Evolutionary conservation across 2,329 filamentous ascomycete species (phyloP).

Genomic region (Alternaria sp.): DNA sequence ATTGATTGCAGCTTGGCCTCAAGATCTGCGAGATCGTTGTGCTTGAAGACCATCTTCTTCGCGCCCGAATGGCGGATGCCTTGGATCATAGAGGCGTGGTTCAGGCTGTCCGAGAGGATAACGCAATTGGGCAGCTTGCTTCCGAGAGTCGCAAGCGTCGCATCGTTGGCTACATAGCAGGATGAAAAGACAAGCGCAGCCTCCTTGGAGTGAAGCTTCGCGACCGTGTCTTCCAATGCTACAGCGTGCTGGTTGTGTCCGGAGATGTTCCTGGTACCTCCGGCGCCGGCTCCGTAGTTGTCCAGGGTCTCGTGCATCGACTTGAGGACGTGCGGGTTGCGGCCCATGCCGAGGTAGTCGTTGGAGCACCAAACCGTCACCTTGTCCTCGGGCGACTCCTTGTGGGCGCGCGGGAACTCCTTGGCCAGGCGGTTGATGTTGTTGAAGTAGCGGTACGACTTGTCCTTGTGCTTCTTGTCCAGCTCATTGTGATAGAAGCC

Average conservation of each 20-base stretch:
- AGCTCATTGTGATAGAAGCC: slow-evolving; percentile 85
- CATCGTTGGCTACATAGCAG: slow-evolving; percentile 98
- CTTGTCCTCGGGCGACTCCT: slow-evolving; percentile 78
- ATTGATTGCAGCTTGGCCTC: slow-evolving; percentile 91
- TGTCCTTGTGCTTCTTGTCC: slow-evolving; percentile 99
- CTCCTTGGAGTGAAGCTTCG: slow-evolving; percentile 90
- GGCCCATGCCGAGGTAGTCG: slow-evolving; percentile 97
- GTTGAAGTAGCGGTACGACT: slow-evolving; percentile 99
- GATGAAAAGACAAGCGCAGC: slow-evolving; percentile 93
- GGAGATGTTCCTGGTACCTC: slow-evolving; percentile 96
- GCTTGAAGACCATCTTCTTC: slow-evolving; percentile 97
- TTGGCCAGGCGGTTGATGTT: slow-evolving; percentile 99
- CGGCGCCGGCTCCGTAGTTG: slow-evolving; percentile 91
- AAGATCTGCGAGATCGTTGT: slow-evolving; percentile 93
- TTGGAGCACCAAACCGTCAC: slow-evolving; percentile 99
- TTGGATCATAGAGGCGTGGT: slow-evolving; percentile 99
- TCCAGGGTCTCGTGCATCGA: slow-evolving; percentile 95
- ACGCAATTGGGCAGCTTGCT: slow-evolving; percentile 97
- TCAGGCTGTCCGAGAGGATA: slow-evolving; percentile 95
- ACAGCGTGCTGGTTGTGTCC: slow-evolving; percentile 97
- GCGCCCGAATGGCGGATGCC: slow-evolving; percentile 97
- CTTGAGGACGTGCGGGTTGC: slow-evolving; percentile 83
- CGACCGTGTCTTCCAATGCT: slow-evolving; percentile 78
- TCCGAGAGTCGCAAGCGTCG: slow-evolving; percentile 93
- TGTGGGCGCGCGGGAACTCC: slow-evolving; percentile 94